phyloP scores from a whole-genome alignment of 495 filamentous ascomycete genomes.

The Tuber brumale region DNA sequence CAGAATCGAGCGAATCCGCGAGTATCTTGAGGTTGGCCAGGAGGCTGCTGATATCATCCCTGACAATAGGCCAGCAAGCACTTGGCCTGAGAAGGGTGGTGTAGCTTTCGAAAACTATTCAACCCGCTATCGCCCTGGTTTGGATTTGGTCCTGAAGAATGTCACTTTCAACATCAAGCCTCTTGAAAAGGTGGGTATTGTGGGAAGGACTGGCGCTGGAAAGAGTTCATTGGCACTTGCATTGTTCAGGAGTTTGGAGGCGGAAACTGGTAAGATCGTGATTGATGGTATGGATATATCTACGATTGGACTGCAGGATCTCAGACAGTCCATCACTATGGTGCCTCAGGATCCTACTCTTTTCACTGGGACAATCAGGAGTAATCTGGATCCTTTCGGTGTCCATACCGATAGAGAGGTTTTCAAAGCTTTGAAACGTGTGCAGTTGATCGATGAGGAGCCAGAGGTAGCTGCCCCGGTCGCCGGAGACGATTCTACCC shows the following conservation, averaged over 20 bases:
- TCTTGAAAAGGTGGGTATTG: conserved; percentile 90
- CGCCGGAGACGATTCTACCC: conserved; percentile 39
- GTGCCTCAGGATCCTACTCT: conserved; percentile 97
- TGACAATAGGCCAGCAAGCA: conserved; percentile 63
- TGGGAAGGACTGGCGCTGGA: conserved; percentile 91
- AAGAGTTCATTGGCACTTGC: conserved; percentile 95
- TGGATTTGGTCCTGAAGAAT: conserved; percentile 76
- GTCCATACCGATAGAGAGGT: conserved; percentile 89
- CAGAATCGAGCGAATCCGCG: conserved; percentile 88
- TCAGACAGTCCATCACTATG: conserved; percentile 91
- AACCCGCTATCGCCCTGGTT: conserved; percentile 79
- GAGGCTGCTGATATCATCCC: conserved; percentile 75
- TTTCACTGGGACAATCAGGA: conserved; percentile 91
- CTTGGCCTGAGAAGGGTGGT: conserved; percentile 80
- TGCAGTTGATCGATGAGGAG: conserved; percentile 67
- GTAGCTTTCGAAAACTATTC: conserved; percentile 84
- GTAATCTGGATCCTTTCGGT: conserved; percentile 89
- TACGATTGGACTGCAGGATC: conserved; percentile 78
- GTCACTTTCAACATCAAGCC: conserved; percentile 81
- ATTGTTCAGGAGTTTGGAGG: conserved; percentile 94
- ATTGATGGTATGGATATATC: conserved; percentile 89
- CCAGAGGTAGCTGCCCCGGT: conserved; percentile 47
- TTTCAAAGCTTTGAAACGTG: conserved; percentile 78
- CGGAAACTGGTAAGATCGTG: conserved; percentile 79
- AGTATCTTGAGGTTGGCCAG: conserved; percentile 95